Percentiles rank a stretch among this genome's conserved stretches.
phyloP scores from a whole-genome alignment of 768 basidiomycete genomes.

The Suillus paluster region DNA sequence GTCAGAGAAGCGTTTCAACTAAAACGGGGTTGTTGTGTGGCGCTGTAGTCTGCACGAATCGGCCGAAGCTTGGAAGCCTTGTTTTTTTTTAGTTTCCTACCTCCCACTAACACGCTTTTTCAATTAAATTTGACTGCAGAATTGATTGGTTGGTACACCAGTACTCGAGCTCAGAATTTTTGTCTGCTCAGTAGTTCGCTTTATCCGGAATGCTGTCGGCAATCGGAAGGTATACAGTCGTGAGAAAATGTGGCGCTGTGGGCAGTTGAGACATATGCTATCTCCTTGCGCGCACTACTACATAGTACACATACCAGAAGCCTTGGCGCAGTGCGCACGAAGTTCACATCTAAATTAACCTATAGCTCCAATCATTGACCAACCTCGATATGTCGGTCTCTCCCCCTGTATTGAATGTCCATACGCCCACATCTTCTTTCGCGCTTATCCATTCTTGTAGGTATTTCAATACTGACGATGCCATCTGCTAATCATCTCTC shows the following conservation, averaged over 20 bases:
- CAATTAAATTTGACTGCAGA: background rate
- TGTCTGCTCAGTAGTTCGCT: background rate
- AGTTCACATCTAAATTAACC: background rate
- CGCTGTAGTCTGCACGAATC: background rate
- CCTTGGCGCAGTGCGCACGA: background rate
- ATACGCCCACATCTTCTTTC: constrained; percentile 77
- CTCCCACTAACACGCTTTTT: background rate
- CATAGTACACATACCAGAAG: background rate
- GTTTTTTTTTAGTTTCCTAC: background rate
- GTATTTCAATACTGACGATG: constrained; percentile 29
- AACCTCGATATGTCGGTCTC: constrained; percentile 31
- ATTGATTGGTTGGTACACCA: background rate
- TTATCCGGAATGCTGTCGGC: background rate
- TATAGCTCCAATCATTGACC: background rate
- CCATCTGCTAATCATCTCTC: constrained; percentile 12
- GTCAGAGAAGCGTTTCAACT: background rate
- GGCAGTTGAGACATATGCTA: too few relatives aligned
- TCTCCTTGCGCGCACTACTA: background rate
- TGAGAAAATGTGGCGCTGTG: background rate
- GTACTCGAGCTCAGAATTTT: background rate
- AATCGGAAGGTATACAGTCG: background rate
- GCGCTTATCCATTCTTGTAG: constrained; percentile 76
- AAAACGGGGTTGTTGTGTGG: background rate
- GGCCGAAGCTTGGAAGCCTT: background rate
- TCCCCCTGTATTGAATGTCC: constrained; percentile 66